Conservation (phyloP, 2,329 filamentous ascomycete species). For the Colletotrichum horii region DNA sequence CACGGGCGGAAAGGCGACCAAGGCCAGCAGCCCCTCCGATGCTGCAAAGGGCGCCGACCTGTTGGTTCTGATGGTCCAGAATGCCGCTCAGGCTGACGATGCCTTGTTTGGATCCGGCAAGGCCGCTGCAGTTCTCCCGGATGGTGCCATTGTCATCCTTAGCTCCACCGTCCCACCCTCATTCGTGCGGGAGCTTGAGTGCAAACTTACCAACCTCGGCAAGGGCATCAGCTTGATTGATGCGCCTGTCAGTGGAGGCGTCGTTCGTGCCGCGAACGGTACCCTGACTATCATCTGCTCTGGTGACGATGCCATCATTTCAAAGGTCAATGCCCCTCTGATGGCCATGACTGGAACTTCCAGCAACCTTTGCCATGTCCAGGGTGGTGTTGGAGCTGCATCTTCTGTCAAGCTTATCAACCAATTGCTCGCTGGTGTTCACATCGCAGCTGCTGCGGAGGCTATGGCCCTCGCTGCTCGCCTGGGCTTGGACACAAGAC, state of each 20-base stretch:
- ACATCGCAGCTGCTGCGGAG: conserved; percentile 61
- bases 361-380: conserved; percentile 48
- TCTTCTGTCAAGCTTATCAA: conserved; percentile 64
- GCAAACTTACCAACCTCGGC: conserved; percentile 23
- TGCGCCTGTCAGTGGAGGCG: conserved; percentile 42
- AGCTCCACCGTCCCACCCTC: conserved; percentile 41
- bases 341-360: conserved; percentile 34
- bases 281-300: conserved; percentile 42
- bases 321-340: conserved; percentile 28
- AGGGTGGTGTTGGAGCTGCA: conserved; percentile 56
- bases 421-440: conserved; percentile 62
- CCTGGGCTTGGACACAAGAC: conserved; percentile 55
- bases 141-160: conserved; percentile 35
- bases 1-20: conserved; percentile 25
- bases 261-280: conserved; percentile 38
- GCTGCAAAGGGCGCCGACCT: conserved; percentile 33
- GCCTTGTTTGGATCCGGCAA: conserved; percentile 35
- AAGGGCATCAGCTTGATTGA: conserved; percentile 36
- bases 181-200: conserved; percentile 26
- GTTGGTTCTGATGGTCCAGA: conserved; percentile 41
- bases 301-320: conserved; percentile 26
- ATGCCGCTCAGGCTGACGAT: conserved; percentile 34
- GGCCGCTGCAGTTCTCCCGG: conserved; percentile 29
- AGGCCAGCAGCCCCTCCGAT: conserved; percentile 30
- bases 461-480: conserved; percentile 61